Conservation (phyloP, 352 stramenopile genomes). For the Peronosclerospora sorghi region DNA sequence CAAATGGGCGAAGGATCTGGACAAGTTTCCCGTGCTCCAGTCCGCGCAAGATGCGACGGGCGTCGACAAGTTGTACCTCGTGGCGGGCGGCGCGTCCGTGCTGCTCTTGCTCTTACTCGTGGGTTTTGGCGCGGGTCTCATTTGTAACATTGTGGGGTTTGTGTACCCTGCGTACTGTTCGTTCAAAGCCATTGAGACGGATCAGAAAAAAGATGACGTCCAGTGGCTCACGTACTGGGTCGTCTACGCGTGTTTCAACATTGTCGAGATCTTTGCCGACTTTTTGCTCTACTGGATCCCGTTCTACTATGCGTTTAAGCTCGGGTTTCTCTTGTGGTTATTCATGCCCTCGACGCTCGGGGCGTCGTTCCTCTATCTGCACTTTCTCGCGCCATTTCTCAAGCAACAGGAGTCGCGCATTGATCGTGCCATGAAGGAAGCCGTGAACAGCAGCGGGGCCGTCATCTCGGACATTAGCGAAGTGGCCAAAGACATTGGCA, state of each 20-base stretch:
- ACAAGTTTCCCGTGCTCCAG: constrained; percentile 72
- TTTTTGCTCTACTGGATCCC: constrained; percentile 96
- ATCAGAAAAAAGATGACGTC: constrained; percentile 71
- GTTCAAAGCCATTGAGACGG: constrained; percentile 79
- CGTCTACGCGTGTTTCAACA: constrained; percentile 95
- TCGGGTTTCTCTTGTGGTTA: constrained; percentile 94
- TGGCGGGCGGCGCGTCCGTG: constrained; percentile 46
- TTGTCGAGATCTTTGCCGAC: constrained; percentile 94
- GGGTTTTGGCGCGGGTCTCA: constrained; percentile 75
- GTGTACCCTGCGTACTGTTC: constrained; percentile 74
- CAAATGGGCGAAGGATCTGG: constrained; percentile 80
- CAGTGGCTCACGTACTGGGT: constrained; percentile 97
- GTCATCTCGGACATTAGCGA: constrained; percentile 75
- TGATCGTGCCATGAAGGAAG: constrained; percentile 79
- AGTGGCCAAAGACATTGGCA: constrained; percentile 63
- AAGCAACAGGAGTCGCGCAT: constrained; percentile 76
- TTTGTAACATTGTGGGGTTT: constrained; percentile 79
- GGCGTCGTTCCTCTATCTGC: constrained; percentile 92
- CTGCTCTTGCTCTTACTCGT: constrained; percentile 65
- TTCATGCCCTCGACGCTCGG: constrained; percentile 95
- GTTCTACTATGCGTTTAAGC: constrained; percentile 97
- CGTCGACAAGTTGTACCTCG: constrained; percentile 85
- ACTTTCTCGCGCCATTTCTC: constrained; percentile 85
- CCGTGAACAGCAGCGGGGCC: constrained; percentile 53
- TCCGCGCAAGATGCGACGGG: constrained; percentile 71